Evolutionary conservation across 1,139 yeast species (phyloP).

Genomic region (Debaryomyces fabryi): DNA sequence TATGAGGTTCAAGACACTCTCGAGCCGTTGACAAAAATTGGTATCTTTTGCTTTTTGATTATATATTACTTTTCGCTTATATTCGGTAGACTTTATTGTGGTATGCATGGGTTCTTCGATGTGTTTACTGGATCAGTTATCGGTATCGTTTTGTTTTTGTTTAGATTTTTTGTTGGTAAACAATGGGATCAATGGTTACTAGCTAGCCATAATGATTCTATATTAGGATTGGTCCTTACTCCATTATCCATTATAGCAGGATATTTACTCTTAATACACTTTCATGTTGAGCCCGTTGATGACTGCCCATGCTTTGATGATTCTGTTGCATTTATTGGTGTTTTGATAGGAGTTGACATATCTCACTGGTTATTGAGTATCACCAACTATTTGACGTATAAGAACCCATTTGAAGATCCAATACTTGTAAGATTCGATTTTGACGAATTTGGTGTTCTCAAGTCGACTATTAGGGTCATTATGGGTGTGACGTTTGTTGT

Average conservation of each 20-base stretch:
- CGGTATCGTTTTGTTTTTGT: slow-evolving; percentile 54
- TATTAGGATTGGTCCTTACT: slow-evolving; percentile 30
- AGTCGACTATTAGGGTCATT: slow-evolving; percentile 46
- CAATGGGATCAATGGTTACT: slow-evolving; percentile 44
- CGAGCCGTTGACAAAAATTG: slow-evolving; percentile 7
- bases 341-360: slow-evolving; percentile 71
- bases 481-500: slow-evolving; percentile 65
- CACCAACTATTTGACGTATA: slow-evolving; percentile 25
- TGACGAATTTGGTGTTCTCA: slow-evolving; percentile 43
- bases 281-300: slow-evolving; percentile 86
- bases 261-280: slow-evolving; percentile 56
- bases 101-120: slow-evolving; percentile 95
- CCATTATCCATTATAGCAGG: slow-evolving; percentile 43
- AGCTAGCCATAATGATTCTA: slow-evolving; percentile 21
- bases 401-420: slow-evolving; percentile 27
- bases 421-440: slow-evolving; percentile 43
- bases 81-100: slow-evolving; percentile 87
- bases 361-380: slow-evolving; percentile 50
- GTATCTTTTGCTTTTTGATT: slow-evolving; percentile 19
- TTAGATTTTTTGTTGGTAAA: slow-evolving; percentile 40
- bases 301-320: slow-evolving; percentile 97
- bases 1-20: slow-evolving; percentile 17
- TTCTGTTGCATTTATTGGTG: slow-evolving; percentile 92
- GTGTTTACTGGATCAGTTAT: slow-evolving; percentile 63
- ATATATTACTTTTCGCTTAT: slow-evolving; percentile 69